phyloP scores from a whole-genome alignment of 108 stramenopile genomes.

The Nitzschia sp. region DNA sequence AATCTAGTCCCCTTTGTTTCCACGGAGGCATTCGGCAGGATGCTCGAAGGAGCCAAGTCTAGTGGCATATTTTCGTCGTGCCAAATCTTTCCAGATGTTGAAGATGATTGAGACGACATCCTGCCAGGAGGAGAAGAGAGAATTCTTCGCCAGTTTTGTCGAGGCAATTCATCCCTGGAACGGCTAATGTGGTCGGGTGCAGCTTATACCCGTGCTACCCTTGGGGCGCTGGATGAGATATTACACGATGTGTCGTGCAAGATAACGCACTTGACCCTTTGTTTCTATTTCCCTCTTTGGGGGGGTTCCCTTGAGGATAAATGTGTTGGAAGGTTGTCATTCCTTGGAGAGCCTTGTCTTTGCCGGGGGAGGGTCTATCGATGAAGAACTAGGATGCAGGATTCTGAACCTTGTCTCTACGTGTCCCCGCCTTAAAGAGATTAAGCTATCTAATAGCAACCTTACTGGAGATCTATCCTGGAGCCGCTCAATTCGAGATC shows the following conservation, averaged over 20 bases:
- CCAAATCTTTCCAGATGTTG: neutral
- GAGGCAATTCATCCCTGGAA: neutral
- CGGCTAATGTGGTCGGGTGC: neutral
- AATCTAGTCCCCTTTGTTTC: neutral
- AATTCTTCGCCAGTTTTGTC: neutral
- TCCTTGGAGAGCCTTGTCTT: neutral
- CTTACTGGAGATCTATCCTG: neutral
- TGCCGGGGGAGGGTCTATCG: neutral
- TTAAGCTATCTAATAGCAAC: neutral
- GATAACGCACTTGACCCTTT: neutral
- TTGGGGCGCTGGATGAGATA: neutral
- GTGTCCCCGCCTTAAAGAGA: neutral
- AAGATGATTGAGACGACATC: neutral
- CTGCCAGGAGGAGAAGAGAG: too few relatives aligned
- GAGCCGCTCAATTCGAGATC: neutral
- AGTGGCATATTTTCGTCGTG: neutral
- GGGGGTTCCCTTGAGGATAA: neutral
- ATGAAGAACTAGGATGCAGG: neutral
- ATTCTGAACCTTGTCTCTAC: neutral
- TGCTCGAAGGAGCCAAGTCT: neutral
- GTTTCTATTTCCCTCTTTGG: neutral
- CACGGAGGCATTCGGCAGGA: neutral
- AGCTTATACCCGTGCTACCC: too few relatives aligned
- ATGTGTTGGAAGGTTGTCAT: neutral
- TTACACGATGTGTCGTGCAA: neutral